Conservation (phyloP, 108 stramenopile species). For the Stephanodiscus triporus region DNA sequence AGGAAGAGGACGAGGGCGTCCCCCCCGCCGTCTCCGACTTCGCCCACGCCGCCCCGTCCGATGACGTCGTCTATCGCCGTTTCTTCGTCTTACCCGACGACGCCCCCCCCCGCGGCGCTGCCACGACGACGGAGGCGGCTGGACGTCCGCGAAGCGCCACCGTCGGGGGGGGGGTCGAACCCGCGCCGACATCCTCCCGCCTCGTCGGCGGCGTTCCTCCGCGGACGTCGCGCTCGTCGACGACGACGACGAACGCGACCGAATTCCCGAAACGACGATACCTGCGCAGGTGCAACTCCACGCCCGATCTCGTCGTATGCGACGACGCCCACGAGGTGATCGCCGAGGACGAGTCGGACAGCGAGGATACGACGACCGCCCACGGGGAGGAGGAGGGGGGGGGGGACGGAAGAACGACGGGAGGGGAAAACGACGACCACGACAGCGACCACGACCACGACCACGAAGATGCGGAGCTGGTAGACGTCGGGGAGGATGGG, state of each 20-base stretch:
- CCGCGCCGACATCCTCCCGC: not conserved
- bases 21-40: too few relatives aligned
- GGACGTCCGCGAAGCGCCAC: constrained; percentile 46
- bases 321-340: constrained; percentile 49
- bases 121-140: not conserved
- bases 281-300: constrained; percentile 35
- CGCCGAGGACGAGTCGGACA: constrained; percentile 44
- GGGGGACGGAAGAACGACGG: not conserved
- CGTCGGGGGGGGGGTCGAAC: constrained; percentile 23
- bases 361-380: not conserved
- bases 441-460: constrained; percentile 9
- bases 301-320: constrained; percentile 36
- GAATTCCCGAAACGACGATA: constrained; percentile 7
- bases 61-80: constrained; percentile 1
- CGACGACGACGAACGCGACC: not conserved
- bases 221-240: too few relatives aligned
- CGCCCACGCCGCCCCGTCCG: not conserved
- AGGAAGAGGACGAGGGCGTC: too few relatives aligned
- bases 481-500: not conserved
- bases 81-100: constrained; percentile 13
- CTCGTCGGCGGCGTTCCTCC: too few relatives aligned
- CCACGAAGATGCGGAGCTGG: not conserved
- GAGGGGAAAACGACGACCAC: not conserved
- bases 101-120: constrained; percentile 10
- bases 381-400: not conserved